phyloP scores from a whole-genome alignment of 768 basidiomycete genomes.

The Chalciporus piperatus region DNA sequence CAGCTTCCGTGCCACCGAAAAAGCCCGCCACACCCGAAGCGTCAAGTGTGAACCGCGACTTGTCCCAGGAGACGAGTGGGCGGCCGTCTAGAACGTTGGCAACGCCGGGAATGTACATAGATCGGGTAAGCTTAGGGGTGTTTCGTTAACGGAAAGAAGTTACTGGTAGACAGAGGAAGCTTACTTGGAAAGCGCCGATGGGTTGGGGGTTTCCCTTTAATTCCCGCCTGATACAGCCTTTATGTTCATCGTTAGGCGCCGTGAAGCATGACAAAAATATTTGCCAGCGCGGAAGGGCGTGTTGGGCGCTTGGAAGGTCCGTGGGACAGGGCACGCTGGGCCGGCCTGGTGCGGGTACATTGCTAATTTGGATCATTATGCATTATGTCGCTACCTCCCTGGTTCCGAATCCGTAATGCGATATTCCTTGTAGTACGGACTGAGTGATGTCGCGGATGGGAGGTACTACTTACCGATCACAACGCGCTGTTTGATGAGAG shows the following conservation, averaged over 20 bases:
- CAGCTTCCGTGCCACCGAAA: slow-evolving; percentile 30
- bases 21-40: slow-evolving; percentile 19
- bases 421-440: too few species aligned
- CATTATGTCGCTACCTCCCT: too few species aligned
- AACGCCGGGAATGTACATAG: slow-evolving; percentile 4
- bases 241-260: not conserved
- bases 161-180: not conserved
- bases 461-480: too few species aligned
- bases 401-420: too few species aligned
- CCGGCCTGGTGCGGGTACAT: too few species aligned
- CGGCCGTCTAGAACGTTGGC: not conserved
- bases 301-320: too few species aligned
- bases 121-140: not conserved
- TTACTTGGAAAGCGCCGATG: not conserved
- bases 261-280: too few species aligned
- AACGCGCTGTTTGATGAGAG: too few species aligned
- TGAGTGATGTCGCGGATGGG: too few species aligned
- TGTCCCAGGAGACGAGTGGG: slow-evolving; percentile 5
- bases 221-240: not conserved
- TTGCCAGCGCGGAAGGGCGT: too few species aligned
- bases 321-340: too few species aligned
- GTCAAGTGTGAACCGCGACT: slow-evolving; percentile 20
- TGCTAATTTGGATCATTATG: too few species aligned
- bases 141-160: not conserved
- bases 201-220: not conserved